These are phyloP conservation scores for Schizophyllum amplum DNA, from an alignment of 1,284 basidiomycete species.

Conservation along the genomic window DNA sequence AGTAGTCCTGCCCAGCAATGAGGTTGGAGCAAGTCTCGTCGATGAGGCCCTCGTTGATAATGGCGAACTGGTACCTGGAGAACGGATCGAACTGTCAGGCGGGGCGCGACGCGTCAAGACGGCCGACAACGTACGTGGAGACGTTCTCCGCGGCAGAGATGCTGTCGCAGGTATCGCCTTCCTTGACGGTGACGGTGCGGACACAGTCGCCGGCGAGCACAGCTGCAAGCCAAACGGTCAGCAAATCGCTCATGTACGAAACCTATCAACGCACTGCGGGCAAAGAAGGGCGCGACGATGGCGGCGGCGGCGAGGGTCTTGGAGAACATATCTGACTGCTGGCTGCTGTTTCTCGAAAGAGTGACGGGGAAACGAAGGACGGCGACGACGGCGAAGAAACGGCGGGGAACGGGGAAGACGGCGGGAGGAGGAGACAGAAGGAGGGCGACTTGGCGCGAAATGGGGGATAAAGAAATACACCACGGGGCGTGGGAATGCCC, in stretches of 20 bases:
- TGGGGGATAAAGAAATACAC: constrained; percentile 7
- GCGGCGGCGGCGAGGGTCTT: constrained; percentile 30
- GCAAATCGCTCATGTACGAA: constrained; percentile 24
- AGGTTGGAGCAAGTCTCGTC: constrained; percentile 53
- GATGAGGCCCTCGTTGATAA: constrained; percentile 44
- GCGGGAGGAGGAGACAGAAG: background rate
- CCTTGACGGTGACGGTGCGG: constrained; percentile 50
- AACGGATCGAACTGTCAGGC: background rate
- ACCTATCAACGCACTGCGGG: constrained; percentile 11
- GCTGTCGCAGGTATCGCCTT: constrained; percentile 58
- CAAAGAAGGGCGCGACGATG: constrained; percentile 34
- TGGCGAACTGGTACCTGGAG: constrained; percentile 63
- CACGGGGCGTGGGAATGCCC: background rate
- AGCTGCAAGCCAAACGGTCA: constrained; percentile 1
- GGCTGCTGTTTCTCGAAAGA: constrained; percentile 18
- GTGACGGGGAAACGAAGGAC: constrained; percentile 17
- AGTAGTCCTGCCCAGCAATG: constrained; percentile 34
- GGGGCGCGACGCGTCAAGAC: constrained; percentile 6
- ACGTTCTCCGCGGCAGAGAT: constrained; percentile 59
- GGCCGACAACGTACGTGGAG: constrained; percentile 50
- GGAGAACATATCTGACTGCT: constrained; percentile 34
- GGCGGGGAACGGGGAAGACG: background rate
- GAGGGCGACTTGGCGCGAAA: no score
- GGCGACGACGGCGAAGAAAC: no score
- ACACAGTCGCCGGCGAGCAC: constrained; percentile 34